These are phyloP conservation scores for Ceratocystis huliohia DNA, from an alignment of 2,329 filamentous ascomycete species.

Conservation along the genomic window DNA sequence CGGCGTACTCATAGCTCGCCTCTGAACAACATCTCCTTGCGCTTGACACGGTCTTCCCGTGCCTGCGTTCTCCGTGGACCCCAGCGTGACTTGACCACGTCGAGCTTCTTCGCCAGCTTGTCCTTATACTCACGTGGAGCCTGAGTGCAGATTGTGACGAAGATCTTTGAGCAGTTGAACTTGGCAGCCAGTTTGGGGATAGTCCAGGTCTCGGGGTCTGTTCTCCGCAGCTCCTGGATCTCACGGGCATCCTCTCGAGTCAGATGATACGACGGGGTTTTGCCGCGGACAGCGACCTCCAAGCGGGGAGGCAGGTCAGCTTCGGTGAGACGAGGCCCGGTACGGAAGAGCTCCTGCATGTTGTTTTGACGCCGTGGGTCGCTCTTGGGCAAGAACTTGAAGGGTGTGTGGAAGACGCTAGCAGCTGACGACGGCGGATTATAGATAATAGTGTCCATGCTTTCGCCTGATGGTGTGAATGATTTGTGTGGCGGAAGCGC, in stretches of 20 bases:
- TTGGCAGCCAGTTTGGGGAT: constrained; percentile 40
- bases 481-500: constrained; percentile 49
- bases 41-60: constrained; percentile 41
- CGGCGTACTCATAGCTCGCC: constrained; percentile 36
- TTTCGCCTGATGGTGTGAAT: constrained; percentile 35
- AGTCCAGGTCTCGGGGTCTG: constrained; percentile 44
- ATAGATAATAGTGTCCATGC: constrained; percentile 37
- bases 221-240: constrained; percentile 42
- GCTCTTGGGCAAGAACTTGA: constrained; percentile 48
- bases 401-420: constrained; percentile 52
- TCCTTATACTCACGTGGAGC: constrained; percentile 37
- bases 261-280: constrained; percentile 37
- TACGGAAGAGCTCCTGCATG: constrained; percentile 34
- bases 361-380: constrained; percentile 43
- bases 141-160: constrained; percentile 46
- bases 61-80: constrained; percentile 43
- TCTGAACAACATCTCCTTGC: constrained; percentile 39
- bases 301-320: constrained; percentile 21
- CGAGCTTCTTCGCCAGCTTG: constrained; percentile 34
- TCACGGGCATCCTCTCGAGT: constrained; percentile 43
- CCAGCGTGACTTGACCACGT: constrained; percentile 43
- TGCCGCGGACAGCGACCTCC: constrained; percentile 25
- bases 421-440: constrained; percentile 43
- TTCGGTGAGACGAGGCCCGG: constrained; percentile 22
- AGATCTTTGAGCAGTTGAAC: constrained; percentile 43